A percentile compares a stretch with the other conserved stretches of the same genome.
phyloP scores from a whole-genome alignment of 768 basidiomycete genomes.

The Suillus luteus region DNA sequence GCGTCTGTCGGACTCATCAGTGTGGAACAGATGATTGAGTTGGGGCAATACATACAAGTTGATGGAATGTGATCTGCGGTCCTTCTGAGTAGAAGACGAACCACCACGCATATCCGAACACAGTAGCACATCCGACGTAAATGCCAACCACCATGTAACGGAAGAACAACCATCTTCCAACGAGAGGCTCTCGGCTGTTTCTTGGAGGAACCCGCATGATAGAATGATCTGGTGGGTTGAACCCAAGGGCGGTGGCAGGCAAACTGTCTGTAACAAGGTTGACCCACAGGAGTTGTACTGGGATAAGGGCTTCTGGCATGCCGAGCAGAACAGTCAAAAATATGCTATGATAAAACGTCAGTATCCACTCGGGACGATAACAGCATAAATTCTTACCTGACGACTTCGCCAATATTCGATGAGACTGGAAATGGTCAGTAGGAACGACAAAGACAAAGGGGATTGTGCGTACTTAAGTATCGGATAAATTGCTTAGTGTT shows the following conservation, averaged over 20 bases:
- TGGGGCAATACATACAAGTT: slow-evolving; percentile 65
- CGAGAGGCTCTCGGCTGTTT: slow-evolving; percentile 85
- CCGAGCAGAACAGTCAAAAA: slow-evolving; percentile 96
- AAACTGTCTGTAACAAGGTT: slow-evolving; percentile 97
- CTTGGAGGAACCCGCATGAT: slow-evolving; percentile 97
- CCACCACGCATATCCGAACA: slow-evolving; percentile 99
- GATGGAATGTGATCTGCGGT: slow-evolving; percentile 90
- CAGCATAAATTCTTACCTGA: slow-evolving; percentile 48
- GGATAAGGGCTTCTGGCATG: slow-evolving; percentile 99
- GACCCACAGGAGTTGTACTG: slow-evolving; percentile 97
- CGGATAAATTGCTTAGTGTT: slow-evolving; percentile 99
- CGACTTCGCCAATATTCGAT: slow-evolving; percentile 96
- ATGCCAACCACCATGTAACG: slow-evolving; percentile 91
- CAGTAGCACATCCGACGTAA: slow-evolving; percentile 94
- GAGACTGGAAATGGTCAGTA: slow-evolving; percentile 55
- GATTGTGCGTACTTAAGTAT: slow-evolving; percentile 77
- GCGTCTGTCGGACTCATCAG: slow-evolving; percentile 57
- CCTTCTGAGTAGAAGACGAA: slow-evolving; percentile 90
- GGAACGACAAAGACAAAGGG: background rate
- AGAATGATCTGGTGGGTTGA: slow-evolving; percentile 95
- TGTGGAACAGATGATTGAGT: slow-evolving; percentile 7
- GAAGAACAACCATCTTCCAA: slow-evolving; percentile 94
- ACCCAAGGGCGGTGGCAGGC: slow-evolving; percentile 95
- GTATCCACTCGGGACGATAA: slow-evolving; percentile 2
- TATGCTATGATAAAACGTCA: slow-evolving; percentile 54